Evolutionary conservation across 169 alveolate species (phyloP).

Genomic region (Ichthyophthirius multifiliis): DNA sequence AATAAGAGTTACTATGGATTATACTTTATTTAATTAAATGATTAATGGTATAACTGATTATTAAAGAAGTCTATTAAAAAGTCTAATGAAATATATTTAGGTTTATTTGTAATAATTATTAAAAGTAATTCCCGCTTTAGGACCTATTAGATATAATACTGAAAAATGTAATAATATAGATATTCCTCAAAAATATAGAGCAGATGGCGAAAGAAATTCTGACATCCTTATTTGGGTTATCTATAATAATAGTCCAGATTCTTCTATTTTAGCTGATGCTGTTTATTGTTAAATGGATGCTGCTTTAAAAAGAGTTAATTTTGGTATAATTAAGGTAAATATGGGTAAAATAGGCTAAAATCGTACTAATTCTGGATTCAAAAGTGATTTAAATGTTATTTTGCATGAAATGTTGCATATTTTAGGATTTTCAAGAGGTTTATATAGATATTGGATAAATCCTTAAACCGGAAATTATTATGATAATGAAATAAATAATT

Average conservation of each 20-base stretch:
- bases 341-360: background rate
- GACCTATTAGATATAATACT: background rate
- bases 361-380: background rate
- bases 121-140: background rate
- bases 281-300: background rate
- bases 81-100: background rate
- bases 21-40: background rate
- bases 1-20: background rate
- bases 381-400: background rate
- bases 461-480: background rate
- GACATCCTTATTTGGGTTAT: background rate
- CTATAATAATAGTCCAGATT: background rate
- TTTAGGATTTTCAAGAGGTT: background rate
- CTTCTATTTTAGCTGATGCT: background rate
- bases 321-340: slow-evolving; percentile 1
- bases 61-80: background rate
- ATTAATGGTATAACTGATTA: background rate
- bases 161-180: background rate
- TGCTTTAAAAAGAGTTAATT: background rate
- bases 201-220: background rate
- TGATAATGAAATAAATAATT: background rate
- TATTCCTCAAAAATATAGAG: background rate
- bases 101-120: background rate
- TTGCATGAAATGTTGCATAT: slow-evolving; percentile 4
- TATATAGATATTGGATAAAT: background rate